Evolutionary conservation across 768 basidiomycete species (phyloP), one percentile per base, ranked within the genome.

Genomic region (Dioszegia aurantiaca): DNA sequence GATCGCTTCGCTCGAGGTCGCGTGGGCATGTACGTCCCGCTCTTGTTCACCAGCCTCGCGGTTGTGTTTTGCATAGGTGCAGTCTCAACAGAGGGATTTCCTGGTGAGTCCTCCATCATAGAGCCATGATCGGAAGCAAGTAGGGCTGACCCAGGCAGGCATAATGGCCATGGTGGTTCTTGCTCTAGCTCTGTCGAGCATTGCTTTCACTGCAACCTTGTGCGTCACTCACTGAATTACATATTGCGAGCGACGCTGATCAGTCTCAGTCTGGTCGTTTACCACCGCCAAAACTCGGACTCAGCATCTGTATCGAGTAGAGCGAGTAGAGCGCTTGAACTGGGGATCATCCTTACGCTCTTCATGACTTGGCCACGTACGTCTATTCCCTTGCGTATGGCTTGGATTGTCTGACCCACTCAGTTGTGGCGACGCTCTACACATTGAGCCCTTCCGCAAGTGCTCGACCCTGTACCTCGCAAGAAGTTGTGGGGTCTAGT

Each of bases 351-450:
- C 12, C 48, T 43, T 2, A 26, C 52, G 0, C 53, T 73, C 4
- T 70, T 68, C 59, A 9, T 70, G 2, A 51, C 70, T 11, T 73
- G 71, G 71, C 71, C 71, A 27, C 30, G 70, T 72, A 47, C 59
- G 67, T 65, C 6, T 9, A 41, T 36, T 19, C 16, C 33, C 31
- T 43, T 36, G 24, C 17, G 19, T 58, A 8, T 19, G 9, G 28
- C 4, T 46, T 31, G 55, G 12, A 23, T 26, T 56, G 54, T 40
- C 19, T 26, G 55, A 52, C 42, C 19, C 26, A 4, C 37, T 19
- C 28, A 63, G 47, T 61, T 41, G 58, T 64, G 2, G 71, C 71
- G 4, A 68, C 70, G 16, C 43, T 60, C n/a, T 73, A 61, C 56
- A 69, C 71, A 9, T 56, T 73, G 8, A 63, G 61, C 57, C 71